A percentile compares a stretch with the other conserved stretches of the same genome.
Evolutionary conservation across 2,329 filamentous ascomycete species (phyloP).

Genomic region (Delphinella strobiligena): DNA sequence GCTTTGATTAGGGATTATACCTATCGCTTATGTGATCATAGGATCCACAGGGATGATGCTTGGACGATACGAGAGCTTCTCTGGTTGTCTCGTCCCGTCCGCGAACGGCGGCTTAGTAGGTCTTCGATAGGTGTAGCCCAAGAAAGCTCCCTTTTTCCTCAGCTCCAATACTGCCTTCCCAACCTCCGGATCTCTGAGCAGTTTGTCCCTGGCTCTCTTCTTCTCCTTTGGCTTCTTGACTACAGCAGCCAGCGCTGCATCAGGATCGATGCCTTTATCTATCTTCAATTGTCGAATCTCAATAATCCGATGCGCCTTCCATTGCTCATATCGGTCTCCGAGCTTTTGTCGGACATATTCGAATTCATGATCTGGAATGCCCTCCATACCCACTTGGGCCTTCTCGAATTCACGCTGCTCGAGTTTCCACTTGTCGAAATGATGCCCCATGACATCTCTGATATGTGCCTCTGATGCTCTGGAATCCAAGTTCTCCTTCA

Average conservation of each 20-base stretch:
- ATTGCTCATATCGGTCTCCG: constrained; percentile 17
- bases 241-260: not conserved
- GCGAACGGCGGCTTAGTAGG: constrained; percentile 3
- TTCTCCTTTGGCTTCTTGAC: constrained; percentile 44
- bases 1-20: too few relatives aligned
- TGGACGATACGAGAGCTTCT: constrained; percentile 4
- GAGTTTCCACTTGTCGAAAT: constrained; percentile 14
- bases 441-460: constrained; percentile 9
- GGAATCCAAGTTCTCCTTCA: constrained; percentile 13
- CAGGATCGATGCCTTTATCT: not conserved
- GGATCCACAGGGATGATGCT: constrained; percentile 5
- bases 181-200: constrained; percentile 61
- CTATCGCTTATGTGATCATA: too few relatives aligned
- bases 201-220: constrained; percentile 71
- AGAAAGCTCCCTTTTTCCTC: constrained; percentile 70
- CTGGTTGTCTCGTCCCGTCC: constrained; percentile 1
- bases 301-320: constrained; percentile 16
- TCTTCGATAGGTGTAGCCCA: constrained; percentile 73
- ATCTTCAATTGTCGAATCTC: constrained; percentile 15
- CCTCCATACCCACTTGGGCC: constrained; percentile 17
- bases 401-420: constrained; percentile 17
- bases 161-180: constrained; percentile 62
- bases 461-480: constrained; percentile 10
- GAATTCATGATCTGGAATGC: constrained; percentile 17
- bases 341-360: constrained; percentile 19